Conservation (phyloP, 2,329 filamentous ascomycete genomes). For the Talaromyces sp. region DNA sequence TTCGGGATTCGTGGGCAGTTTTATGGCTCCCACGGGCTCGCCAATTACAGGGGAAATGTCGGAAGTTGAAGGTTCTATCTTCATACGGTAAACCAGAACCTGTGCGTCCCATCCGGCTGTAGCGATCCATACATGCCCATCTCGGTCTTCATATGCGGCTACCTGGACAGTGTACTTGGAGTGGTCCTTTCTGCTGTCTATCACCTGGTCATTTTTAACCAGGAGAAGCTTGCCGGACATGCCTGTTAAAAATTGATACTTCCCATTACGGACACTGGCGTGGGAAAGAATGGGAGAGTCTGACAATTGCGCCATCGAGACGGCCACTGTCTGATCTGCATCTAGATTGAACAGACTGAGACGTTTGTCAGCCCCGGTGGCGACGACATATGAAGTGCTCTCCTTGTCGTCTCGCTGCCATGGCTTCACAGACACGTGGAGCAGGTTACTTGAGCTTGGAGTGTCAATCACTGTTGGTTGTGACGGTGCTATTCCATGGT, state of each 20-base stretch:
- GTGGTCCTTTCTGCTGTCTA: constrained; percentile 51
- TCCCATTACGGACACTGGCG: constrained; percentile 33
- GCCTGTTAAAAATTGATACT: constrained; percentile 46
- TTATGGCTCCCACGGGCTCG: constrained; percentile 22
- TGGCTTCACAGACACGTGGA: constrained; percentile 42
- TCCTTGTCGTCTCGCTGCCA: constrained; percentile 21
- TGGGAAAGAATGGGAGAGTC: constrained; percentile 49
- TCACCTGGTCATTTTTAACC: constrained; percentile 36
- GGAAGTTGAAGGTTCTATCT: neutral
- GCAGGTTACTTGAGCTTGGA: constrained; percentile 48
- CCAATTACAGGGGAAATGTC: constrained; percentile 14
- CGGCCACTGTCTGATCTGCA: constrained; percentile 14
- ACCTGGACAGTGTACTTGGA: constrained; percentile 54
- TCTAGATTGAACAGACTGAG: constrained; percentile 40
- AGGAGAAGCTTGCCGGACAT: constrained; percentile 56
- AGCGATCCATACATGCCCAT: constrained; percentile 38
- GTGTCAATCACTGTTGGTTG: constrained; percentile 35
- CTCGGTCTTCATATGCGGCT: constrained; percentile 28
- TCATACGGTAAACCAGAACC: constrained; percentile 45
- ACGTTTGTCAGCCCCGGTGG: constrained; percentile 42
- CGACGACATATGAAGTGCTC: constrained; percentile 29
- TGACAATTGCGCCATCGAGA: constrained; percentile 23
- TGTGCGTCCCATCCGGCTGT: constrained; percentile 59
- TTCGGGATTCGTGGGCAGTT: constrained; percentile 50
- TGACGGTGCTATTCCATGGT: constrained; percentile 36